Percentiles rank a stretch among this genome's conserved stretches.
These are phyloP conservation scores for Daedaleopsis sinensis DNA, from an alignment of 768 basidiomycete genomes.

Conservation along the genomic window DNA sequence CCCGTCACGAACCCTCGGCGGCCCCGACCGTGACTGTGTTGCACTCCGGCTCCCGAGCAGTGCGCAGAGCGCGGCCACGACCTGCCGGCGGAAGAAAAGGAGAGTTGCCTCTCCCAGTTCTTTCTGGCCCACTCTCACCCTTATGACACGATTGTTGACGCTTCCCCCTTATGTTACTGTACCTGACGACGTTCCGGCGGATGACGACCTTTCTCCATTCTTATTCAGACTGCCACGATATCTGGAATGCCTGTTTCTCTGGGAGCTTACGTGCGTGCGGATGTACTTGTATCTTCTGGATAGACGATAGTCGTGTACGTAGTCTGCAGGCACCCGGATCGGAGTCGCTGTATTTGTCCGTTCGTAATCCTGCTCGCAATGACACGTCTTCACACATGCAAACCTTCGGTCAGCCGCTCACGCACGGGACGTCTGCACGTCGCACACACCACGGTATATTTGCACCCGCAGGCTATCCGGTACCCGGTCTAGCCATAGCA, in stretches of 20 bases:
- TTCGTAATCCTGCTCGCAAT: slow-evolving; percentile 14
- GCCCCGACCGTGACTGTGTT: not conserved
- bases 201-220: slow-evolving; percentile 10
- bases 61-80: not conserved
- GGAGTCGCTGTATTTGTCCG: slow-evolving; percentile 11
- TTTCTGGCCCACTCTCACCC: slow-evolving; percentile 12
- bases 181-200: slow-evolving; percentile 5
- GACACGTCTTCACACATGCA: not conserved
- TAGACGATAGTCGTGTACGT: slow-evolving; percentile 11
- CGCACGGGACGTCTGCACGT: too few relatives aligned
- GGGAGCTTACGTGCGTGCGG: slow-evolving; percentile 12
- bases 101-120: slow-evolving; percentile 6
- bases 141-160: slow-evolving; percentile 10
- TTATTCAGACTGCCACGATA: slow-evolving; percentile 2
- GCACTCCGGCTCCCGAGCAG: not conserved
- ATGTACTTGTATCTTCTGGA: slow-evolving; percentile 12
- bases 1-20: slow-evolving; percentile 4
- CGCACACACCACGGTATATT: too few relatives aligned
- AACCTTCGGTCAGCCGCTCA: too few relatives aligned
- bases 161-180: slow-evolving; percentile 10
- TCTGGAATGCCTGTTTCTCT: not conserved
- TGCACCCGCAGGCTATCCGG: too few relatives aligned
- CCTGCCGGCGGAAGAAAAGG: slow-evolving; percentile 16
- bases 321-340: slow-evolving; percentile 8
- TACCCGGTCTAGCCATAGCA: too few relatives aligned